Percentiles rank a stretch among this genome's conserved stretches.
These are phyloP conservation scores for Claviceps sp. DNA, from an alignment of 2,329 filamentous ascomycete genomes.

Conservation along the genomic window DNA sequence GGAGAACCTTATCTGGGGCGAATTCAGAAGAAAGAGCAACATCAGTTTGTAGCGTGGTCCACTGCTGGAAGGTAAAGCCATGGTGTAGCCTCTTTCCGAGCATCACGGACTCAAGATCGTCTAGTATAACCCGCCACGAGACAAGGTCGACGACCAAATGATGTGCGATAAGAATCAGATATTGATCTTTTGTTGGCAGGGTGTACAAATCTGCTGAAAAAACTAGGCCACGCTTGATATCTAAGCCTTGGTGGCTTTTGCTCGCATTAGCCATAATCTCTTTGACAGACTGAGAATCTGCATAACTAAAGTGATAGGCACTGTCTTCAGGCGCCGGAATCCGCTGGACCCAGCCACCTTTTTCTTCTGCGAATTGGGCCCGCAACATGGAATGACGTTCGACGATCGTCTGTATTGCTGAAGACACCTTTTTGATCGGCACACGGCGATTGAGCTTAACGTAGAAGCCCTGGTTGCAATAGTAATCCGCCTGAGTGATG, in stretches of 20 bases:
- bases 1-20: background rate
- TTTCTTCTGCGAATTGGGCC: slow-evolving; percentile 2
- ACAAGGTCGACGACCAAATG: slow-evolving; percentile 31
- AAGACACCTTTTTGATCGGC: background rate
- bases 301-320: slow-evolving; percentile 2
- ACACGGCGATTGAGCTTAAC: background rate
- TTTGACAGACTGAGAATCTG: background rate
- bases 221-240: slow-evolving; percentile 5
- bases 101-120: slow-evolving; percentile 28
- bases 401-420: slow-evolving; percentile 2
- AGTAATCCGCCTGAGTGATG: background rate
- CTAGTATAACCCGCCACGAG: slow-evolving; percentile 30
- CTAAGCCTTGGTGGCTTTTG: background rate
- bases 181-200: slow-evolving; percentile 7
- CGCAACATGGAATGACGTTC: slow-evolving; percentile 7
- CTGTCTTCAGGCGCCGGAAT: background rate
- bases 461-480: slow-evolving; percentile 4
- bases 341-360: slow-evolving; percentile 3
- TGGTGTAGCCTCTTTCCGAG: slow-evolving; percentile 9
- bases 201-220: slow-evolving; percentile 6
- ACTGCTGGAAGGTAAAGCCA: slow-evolving; percentile 20
- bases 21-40: slow-evolving; percentile 9
- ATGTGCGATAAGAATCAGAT: slow-evolving; percentile 20
- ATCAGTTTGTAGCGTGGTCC: slow-evolving; percentile 20
- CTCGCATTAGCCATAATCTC: background rate